A percentile compares a stretch with the other conserved stretches of the same genome.
Conservation (phyloP, 345 rosid species). For the Eucalyptus polyanthemos region DNA sequence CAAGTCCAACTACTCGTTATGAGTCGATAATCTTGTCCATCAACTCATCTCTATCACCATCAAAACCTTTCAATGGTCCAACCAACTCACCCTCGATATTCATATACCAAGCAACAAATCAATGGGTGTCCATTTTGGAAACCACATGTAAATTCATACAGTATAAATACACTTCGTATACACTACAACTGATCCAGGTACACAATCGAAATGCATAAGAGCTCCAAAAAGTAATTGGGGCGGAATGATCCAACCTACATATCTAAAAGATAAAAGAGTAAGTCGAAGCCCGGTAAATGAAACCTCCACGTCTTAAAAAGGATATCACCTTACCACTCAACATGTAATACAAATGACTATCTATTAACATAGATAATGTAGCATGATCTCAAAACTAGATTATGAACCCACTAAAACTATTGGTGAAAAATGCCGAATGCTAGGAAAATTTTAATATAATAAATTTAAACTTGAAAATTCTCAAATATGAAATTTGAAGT, state of each 20-base stretch:
- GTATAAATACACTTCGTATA: background rate
- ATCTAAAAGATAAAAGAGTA: background rate
- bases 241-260: rapidly evolving
- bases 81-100: background rate
- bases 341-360: background rate
- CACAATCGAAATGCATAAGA: background rate
- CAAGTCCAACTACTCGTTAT: background rate
- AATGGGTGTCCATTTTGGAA: background rate
- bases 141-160: background rate
- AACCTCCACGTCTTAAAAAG: background rate
- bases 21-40: background rate
- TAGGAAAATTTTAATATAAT: no score
- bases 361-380: no score
- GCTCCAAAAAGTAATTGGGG: background rate
- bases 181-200: rapidly evolving
- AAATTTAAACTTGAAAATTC: no score
- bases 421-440: no score
- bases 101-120: background rate
- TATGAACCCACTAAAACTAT: no score
- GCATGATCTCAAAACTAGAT: no score
- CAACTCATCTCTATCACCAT: background rate
- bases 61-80: background rate
- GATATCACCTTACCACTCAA: background rate
- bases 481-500: no score
- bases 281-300: background rate